Base-by-base conservation (phyloP, 176 grass and related monocot species). In the Eremochloa ophiuroides region DNA sequence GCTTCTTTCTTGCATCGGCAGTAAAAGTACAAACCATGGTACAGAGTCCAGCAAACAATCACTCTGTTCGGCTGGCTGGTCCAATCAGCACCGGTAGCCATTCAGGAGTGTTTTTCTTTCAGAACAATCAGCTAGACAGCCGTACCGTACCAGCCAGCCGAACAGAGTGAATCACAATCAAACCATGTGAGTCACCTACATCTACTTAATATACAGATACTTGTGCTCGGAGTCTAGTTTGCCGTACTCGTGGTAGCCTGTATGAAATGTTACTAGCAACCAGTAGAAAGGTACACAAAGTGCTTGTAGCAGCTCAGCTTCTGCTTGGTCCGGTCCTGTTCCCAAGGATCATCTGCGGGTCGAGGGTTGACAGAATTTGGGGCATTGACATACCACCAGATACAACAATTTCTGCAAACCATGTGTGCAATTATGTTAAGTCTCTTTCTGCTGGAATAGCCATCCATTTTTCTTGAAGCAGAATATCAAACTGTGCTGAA, bases 371-470 rank as follows among this genome's bases (percentile, higher is more conserved):
- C 20, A 98, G 77, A 82, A 90, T 84, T 84, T 95, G 90, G 20
- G 96, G 96, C 96, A 98, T 98, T 59, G 96, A 95, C 96, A 98
- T 98, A 41, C 96, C 96, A 61, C 90, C 93, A 65, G 96, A 98
- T 22, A 98, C 93, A 83, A 93, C 93, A 70, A 98, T 98, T 77
- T 98, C 96, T 95, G 84, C 75, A 80, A 39, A 75, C 72, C 33
- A 66, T 65, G 28, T 20, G 42, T 33, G 59, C 61, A 79, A 34
- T 47, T 18, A 40, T 66, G 34, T 63, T 3, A 18, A 34, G 0
- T 65, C 5, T 53, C 16, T 31, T 18, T 63, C 28, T 4, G 20
- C 35, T 22, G 27, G 20, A 44, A 13, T 78, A 69, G 34, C 10
- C 12, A 59, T 30, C 23, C 17, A 11, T 8, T 2, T 26, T 73